phyloP scores from a whole-genome alignment of 1,139 yeast species.

The Saccharomyces hybrid region DNA sequence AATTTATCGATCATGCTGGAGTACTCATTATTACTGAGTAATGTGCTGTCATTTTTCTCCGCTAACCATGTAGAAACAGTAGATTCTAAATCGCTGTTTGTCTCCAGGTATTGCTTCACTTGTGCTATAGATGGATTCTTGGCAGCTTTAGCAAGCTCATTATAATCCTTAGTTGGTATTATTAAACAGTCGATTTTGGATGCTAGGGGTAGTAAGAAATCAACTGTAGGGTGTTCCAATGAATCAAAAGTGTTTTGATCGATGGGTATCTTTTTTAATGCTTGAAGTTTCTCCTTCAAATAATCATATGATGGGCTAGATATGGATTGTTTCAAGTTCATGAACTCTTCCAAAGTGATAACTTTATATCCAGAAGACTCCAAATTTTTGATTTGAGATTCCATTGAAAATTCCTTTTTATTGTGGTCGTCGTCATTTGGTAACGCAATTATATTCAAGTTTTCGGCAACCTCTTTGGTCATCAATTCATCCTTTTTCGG shows the following conservation, averaged over 20 bases:
- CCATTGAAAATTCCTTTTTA: background rate
- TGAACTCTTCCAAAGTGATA: background rate
- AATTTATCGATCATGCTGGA: conserved; percentile 6
- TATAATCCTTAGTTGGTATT: conserved; percentile 4
- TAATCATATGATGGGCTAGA: conserved; percentile 28
- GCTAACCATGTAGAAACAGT: background rate
- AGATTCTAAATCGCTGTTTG: background rate
- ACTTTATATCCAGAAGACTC: background rate
- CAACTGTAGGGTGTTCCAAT: conserved; percentile 20
- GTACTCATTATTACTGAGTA: conserved; percentile 10
- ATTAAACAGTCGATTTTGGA: conserved; percentile 2
- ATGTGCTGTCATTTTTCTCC: background rate
- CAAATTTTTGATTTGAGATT: background rate
- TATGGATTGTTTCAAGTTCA: background rate
- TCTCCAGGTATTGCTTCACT: background rate
- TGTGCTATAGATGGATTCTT: background rate
- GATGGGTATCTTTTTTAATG: conserved; percentile 18
- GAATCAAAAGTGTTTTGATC: background rate
- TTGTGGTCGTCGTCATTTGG: background rate
- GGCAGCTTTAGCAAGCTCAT: background rate
- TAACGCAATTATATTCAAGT: background rate
- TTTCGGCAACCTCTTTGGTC: background rate
- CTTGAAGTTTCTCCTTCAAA: conserved; percentile 23
- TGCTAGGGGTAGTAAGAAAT: conserved; percentile 1
- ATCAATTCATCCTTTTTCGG: background rate